Conservation (phyloP, 306 rosid genomes). For the Vigna angularis region DNA sequence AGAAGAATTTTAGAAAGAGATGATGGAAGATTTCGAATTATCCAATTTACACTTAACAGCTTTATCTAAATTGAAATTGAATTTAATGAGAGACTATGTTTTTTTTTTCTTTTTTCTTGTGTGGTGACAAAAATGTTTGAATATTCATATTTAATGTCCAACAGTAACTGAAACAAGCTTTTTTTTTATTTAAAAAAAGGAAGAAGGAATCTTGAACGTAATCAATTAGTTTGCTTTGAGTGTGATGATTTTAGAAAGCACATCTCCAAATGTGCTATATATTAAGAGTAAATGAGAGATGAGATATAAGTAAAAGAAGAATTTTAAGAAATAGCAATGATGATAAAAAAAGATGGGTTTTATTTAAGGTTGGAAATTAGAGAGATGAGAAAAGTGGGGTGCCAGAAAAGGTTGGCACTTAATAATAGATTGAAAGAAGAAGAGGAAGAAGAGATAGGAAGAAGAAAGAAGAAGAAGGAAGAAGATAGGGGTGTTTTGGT, state of each 20-base stretch:
- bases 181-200: too few relatives aligned
- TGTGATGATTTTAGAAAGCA: slow-evolving; percentile 28
- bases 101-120: too few relatives aligned
- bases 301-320: slow-evolving; percentile 6
- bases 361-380: slow-evolving; percentile 39
- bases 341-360: slow-evolving; percentile 11
- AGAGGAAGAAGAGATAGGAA: too few relatives aligned
- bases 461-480: not conserved
- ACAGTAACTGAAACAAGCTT: not conserved
- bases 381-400: slow-evolving; percentile 37
- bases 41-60: not conserved
- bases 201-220: not conserved
- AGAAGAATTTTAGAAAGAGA: too few relatives aligned
- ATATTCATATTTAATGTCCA: not conserved
- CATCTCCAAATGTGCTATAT: not conserved
- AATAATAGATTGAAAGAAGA: slow-evolving; percentile 23
- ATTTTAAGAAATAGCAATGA: not conserved
- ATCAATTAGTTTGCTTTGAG: not conserved
- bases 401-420: slow-evolving; percentile 54
- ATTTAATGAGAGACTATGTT: too few relatives aligned
- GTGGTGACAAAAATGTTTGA: not conserved
- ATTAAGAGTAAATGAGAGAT: slow-evolving; percentile 36
- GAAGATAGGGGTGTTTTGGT: slow-evolving; percentile 34
- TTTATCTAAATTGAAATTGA: too few relatives aligned
- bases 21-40: not conserved